Conservation (phyloP, 768 basidiomycete species). For the Filobasidium wieringae region DNA sequence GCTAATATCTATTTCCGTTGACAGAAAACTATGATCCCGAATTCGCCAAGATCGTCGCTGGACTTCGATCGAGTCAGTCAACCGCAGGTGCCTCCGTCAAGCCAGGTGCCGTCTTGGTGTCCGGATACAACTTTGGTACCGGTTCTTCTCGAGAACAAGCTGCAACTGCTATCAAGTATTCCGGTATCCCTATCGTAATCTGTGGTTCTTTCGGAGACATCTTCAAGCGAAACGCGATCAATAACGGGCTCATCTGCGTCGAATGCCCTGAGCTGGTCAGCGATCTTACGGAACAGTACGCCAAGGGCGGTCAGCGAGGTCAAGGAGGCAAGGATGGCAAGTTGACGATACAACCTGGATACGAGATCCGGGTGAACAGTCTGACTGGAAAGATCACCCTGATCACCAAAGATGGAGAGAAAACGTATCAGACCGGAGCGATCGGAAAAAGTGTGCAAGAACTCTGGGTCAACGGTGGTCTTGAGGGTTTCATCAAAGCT, state of each 20-base stretch:
- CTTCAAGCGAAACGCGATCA: slow-evolving; percentile 98
- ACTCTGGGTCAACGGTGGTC: slow-evolving; percentile 85
- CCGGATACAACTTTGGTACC: slow-evolving; percentile 97
- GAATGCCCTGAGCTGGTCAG: slow-evolving; percentile 80
- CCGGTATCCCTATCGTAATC: slow-evolving; percentile 82
- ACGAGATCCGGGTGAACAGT: slow-evolving; percentile 57
- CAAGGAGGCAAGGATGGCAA: slow-evolving; percentile 70
- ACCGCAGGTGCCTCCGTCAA: slow-evolving; percentile 37
- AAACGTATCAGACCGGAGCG: slow-evolving; percentile 54
- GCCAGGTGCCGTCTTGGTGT: slow-evolving; percentile 65
- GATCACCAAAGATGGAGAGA: slow-evolving; percentile 41
- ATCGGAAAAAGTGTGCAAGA: slow-evolving; percentile 94
- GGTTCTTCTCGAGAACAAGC: slow-evolving; percentile 98
- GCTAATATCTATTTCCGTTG: background rate
- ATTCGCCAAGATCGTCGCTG: slow-evolving; percentile 61
- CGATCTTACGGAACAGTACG: slow-evolving; percentile 66
- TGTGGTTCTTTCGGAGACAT: slow-evolving; percentile 99
- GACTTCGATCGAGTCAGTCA: slow-evolving; percentile 25
- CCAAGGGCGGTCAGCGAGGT: slow-evolving; percentile 60
- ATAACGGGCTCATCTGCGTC: slow-evolving; percentile 90
- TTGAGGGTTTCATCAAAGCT: slow-evolving; percentile 71
- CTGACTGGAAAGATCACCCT: slow-evolving; percentile 58
- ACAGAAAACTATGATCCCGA: slow-evolving; percentile 85
- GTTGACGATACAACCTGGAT: slow-evolving; percentile 62
- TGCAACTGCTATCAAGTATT: slow-evolving; percentile 88